These are phyloP conservation scores for Geotrichum citri-aurantii DNA, from an alignment of 1,139 yeast genomes.

Conservation along the genomic window DNA sequence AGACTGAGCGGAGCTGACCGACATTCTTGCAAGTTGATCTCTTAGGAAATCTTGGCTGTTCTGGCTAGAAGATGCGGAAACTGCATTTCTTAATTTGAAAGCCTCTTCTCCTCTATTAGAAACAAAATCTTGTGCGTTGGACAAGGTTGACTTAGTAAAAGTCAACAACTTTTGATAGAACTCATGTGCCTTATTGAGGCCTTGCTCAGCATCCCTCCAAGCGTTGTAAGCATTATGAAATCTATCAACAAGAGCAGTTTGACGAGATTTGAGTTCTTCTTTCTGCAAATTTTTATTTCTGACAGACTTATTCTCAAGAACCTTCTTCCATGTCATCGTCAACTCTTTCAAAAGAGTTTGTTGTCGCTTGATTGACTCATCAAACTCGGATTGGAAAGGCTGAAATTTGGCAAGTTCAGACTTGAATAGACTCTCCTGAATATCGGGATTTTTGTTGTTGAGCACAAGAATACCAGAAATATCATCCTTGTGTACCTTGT, in stretches of 20 bases:
- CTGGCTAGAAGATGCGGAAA: slow-evolving; percentile 18
- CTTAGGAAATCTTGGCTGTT: slow-evolving; percentile 25
- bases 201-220: slow-evolving; percentile 57
- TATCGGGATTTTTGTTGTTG: slow-evolving; percentile 53
- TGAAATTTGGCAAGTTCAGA: slow-evolving; percentile 74
- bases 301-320: slow-evolving; percentile 44
- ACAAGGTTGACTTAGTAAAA: slow-evolving; percentile 41
- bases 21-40: slow-evolving; percentile 27
- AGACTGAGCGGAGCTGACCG: slow-evolving; percentile 17
- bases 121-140: slow-evolving; percentile 37
- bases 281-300: slow-evolving; percentile 36
- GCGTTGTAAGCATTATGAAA: slow-evolving; percentile 46
- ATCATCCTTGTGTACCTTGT: slow-evolving; percentile 73
- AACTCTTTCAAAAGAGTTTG: slow-evolving; percentile 50
- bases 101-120: slow-evolving; percentile 37
- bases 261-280: slow-evolving; percentile 38
- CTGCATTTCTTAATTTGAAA: slow-evolving; percentile 22
- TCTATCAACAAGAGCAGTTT: slow-evolving; percentile 41
- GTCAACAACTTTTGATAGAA: slow-evolving; percentile 56
- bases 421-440: slow-evolving; percentile 58
- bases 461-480: slow-evolving; percentile 71
- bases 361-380: slow-evolving; percentile 62
- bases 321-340: slow-evolving; percentile 51
- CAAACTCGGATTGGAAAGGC: slow-evolving; percentile 61
- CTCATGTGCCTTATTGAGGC: slow-evolving; percentile 53